phyloP scores from a whole-genome alignment of 352 stramenopile genomes.

The Aphanomyces astaci region DNA sequence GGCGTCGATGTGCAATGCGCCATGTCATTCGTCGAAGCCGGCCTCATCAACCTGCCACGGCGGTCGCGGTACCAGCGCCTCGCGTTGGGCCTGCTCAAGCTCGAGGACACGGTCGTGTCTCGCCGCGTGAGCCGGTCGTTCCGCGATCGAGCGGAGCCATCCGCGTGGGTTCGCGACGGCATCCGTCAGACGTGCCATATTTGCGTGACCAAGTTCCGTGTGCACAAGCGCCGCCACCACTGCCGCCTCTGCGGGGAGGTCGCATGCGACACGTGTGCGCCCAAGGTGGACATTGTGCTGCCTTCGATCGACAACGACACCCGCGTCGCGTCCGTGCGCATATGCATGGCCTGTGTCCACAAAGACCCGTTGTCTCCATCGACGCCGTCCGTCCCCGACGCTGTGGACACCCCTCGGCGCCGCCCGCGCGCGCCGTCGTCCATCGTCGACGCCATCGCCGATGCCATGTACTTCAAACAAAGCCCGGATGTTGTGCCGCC shows the following conservation, averaged over 20 bases:
- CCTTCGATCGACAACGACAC: slow-evolving; percentile 35
- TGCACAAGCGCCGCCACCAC: slow-evolving; percentile 69
- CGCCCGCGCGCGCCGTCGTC: neutral
- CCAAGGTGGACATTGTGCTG: slow-evolving; percentile 73
- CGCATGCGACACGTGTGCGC: slow-evolving; percentile 65
- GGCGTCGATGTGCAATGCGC: slow-evolving; percentile 73
- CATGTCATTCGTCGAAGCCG: slow-evolving; percentile 62
- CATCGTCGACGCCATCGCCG: slow-evolving; percentile 15
- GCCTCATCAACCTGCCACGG: slow-evolving; percentile 41
- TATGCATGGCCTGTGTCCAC: slow-evolving; percentile 54
- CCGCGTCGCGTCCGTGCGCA: slow-evolving; percentile 42
- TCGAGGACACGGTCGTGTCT: slow-evolving; percentile 66
- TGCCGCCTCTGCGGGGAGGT: slow-evolving; percentile 71
- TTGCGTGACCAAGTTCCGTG: slow-evolving; percentile 54
- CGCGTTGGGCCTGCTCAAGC: slow-evolving; percentile 42
- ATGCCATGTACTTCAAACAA: slow-evolving; percentile 24
- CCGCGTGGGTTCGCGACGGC: slow-evolving; percentile 57
- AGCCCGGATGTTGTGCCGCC: neutral
- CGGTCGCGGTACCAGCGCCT: slow-evolving; percentile 48
- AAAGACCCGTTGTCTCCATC: too few relatives aligned
- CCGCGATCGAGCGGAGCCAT: slow-evolving; percentile 24
- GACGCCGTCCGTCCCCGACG: too few relatives aligned
- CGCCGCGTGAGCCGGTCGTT: slow-evolving; percentile 61
- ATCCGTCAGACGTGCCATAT: slow-evolving; percentile 49
- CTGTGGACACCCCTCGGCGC: neutral